Evolutionary conservation across 352 stramenopile genomes (phyloP), one percentile per base, ranked within the genome.

Genomic region (Phytophthora colocasiae): DNA sequence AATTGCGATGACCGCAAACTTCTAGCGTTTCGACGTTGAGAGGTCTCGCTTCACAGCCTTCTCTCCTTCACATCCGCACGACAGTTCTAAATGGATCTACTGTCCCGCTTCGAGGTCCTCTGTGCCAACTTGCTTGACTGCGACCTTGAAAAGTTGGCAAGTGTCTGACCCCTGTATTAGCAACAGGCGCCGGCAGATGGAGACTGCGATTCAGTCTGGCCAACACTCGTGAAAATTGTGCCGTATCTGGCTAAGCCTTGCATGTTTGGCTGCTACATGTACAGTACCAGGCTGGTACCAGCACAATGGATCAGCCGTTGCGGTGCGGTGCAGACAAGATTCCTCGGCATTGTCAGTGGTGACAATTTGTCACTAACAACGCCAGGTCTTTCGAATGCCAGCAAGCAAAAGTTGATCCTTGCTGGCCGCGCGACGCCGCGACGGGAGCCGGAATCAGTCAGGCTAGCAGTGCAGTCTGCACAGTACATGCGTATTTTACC

Each of bases 321-420:
- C 47, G 45, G 27, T 34, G 17, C 14, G 24, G 26, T 51, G 40
- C 41, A 45, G 31, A 22, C 22, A 22, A 22, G 22, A 22, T 2
- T 22, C 22, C 22, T 22, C 22, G 22, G 22, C 22, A 22, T 22
- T 22, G 1, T n/a, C n/a, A n/a, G n/a, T n/a, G n/a, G n/a, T n/a
- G n/a, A n/a, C n/a, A n/a, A n/a, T n/a, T n/a, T n/a, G n/a, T 22
- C 22, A 22, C 22, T 22, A 22, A 22, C 22, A 22, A 22, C 2
- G 22, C 22, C 22, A 22, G 22, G 22, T 1, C 22, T 22, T 22
- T 22, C 22, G 22, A 22, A 58, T 45, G 27, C 36, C 9, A 57
- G 39, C 50, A 55, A 66, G 49, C 52, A 1, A 32, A 62, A 46
- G 38, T 38, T 68, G 60, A 68, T 56, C 41, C 3, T 27, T 39